These are phyloP conservation scores for Pleurotus sapidus DNA, from an alignment of 768 basidiomycete genomes.

Conservation along the genomic window DNA sequence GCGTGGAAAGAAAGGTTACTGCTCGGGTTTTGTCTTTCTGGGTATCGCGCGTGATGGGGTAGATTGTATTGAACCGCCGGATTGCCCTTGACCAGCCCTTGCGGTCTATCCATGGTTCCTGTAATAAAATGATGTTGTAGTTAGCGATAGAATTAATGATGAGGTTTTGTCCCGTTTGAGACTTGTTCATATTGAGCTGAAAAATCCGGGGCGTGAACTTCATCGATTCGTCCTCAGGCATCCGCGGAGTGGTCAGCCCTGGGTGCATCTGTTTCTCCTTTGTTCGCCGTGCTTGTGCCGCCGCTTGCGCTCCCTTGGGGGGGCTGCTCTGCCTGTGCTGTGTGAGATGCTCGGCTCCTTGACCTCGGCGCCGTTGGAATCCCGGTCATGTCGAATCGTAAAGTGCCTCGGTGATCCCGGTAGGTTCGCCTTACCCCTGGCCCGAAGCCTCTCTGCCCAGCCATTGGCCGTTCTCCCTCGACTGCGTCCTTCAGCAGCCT, in stretches of 20 bases:
- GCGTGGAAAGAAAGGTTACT: neutral
- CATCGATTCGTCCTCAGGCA: neutral
- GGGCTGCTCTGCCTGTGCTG: neutral
- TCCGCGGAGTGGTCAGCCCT: too few species aligned
- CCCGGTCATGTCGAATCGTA: neutral
- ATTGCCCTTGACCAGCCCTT: slow-evolving; percentile 10
- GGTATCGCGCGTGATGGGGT: slow-evolving; percentile 18
- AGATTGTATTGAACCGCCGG: slow-evolving; percentile 15
- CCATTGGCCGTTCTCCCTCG: neutral
- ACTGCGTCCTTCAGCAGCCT: neutral
- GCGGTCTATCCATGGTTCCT: slow-evolving; percentile 27
- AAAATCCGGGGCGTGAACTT: neutral
- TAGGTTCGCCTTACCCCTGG: neutral
- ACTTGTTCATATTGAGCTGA: slow-evolving; percentile 27
- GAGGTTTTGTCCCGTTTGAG: slow-evolving; percentile 10
- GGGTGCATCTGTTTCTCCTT: too few species aligned
- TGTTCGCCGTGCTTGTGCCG: too few species aligned
- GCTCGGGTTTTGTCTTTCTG: slow-evolving; percentile 1
- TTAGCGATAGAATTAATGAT: slow-evolving; percentile 1
- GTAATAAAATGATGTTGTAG: slow-evolving; percentile 22
- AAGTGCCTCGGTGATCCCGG: too few species aligned
- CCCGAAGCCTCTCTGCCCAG: neutral
- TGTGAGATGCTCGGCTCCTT: neutral
- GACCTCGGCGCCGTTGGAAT: neutral
- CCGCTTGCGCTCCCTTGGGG: neutral